Evolutionary conservation across 2,329 filamentous ascomycete species (phyloP).

Genomic region (Bretziella fagacearum): DNA sequence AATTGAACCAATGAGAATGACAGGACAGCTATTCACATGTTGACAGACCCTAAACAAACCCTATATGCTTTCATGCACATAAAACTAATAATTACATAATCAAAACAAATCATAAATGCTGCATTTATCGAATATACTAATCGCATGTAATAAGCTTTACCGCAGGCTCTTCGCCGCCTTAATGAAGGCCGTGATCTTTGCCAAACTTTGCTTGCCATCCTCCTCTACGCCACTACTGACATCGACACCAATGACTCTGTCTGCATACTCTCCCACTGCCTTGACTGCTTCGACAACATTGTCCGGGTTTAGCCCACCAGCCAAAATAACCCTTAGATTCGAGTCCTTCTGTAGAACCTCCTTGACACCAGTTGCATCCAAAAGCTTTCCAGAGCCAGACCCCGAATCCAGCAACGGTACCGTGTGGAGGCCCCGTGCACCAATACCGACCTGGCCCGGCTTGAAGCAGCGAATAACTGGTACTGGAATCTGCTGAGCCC

Average conservation of each 20-base stretch:
- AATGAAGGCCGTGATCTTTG: constrained; percentile 69
- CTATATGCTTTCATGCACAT: no score
- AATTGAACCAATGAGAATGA: no score
- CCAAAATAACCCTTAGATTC: constrained; percentile 61
- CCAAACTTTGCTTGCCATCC: constrained; percentile 60
- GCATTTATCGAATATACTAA: neutral
- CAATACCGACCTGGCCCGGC: constrained; percentile 55
- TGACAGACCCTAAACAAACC: no score
- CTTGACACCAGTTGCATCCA: constrained; percentile 57
- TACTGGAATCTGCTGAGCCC: constrained; percentile 75
- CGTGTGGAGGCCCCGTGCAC: constrained; percentile 62
- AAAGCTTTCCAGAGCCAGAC: constrained; percentile 60
- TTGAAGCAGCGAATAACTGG: constrained; percentile 80
- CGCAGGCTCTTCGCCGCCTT: constrained; percentile 49
- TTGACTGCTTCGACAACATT: constrained; percentile 57
- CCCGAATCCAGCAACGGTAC: constrained; percentile 78
- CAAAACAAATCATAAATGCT: no score
- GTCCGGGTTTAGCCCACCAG: constrained; percentile 64
- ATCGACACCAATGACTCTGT: constrained; percentile 66
- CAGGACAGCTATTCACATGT: no score
- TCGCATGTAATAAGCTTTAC: constrained; percentile 21
- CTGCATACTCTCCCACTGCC: constrained; percentile 38
- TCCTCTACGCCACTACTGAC: constrained; percentile 89
- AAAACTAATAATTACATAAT: no score
- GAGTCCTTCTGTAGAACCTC: constrained; percentile 47